Evolutionary conservation across 129 eudicot species (phyloP).

Genomic region (Rutidosis leptorrhynchoides): DNA sequence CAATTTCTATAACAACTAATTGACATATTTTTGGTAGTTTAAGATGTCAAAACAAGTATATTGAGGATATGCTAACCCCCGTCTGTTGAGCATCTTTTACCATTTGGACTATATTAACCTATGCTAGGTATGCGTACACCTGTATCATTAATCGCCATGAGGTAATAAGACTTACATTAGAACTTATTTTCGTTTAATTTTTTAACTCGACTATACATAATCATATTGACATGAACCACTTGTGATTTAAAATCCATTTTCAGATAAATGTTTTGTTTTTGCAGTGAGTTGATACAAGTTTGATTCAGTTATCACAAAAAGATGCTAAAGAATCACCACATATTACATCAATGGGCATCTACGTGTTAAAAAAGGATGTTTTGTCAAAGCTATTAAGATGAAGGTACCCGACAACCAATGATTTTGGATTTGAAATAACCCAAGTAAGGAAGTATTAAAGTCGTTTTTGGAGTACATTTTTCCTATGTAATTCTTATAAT

Average conservation of each 20-base stretch:
- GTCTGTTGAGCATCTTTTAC: conserved; percentile 93
- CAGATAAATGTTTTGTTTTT: conserved; percentile 14
- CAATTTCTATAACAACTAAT: background rate
- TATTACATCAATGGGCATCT: conserved; percentile 97
- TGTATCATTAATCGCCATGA: background rate
- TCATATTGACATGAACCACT: conserved; percentile 55
- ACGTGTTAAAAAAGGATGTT: conserved; percentile 76
- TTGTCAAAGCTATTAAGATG: conserved; percentile 69
- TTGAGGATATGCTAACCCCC: conserved; percentile 78
- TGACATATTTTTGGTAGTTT: background rate
- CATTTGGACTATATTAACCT: conserved; percentile 93
- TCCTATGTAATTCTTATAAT: background rate
- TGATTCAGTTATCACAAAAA: conserved; percentile 63
- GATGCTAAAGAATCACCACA: conserved; percentile 74
- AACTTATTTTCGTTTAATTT: background rate
- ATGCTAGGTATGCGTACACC: conserved; percentile 58
- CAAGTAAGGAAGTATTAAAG: conserved; percentile 53
- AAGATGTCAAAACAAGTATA: conserved; percentile 92
- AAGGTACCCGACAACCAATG: conserved; percentile 81
- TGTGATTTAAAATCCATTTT: background rate
- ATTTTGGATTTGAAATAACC: conserved; percentile 91
- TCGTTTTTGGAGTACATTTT: background rate
- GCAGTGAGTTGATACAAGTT: conserved; percentile 75
- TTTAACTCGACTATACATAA: conserved; percentile 61
- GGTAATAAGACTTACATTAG: background rate